Evolutionary conservation across 2,329 filamentous ascomycete species (phyloP), one percentile per base, ranked within the genome.

Genomic region (Diaporthe caulivora): DNA sequence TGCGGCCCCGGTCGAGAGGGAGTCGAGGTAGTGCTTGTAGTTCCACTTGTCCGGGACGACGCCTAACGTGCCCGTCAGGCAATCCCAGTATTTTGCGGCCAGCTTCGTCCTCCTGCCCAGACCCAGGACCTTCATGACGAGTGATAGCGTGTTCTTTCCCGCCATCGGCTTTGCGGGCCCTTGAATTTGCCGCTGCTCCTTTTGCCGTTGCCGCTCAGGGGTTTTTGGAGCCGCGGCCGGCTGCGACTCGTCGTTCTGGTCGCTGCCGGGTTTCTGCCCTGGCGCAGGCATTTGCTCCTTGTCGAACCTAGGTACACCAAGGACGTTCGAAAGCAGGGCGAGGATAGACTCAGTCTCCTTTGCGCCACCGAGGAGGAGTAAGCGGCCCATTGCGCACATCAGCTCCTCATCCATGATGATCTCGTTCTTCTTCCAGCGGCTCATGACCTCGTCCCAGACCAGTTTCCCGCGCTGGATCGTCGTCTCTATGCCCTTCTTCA

Each of bases 401-500:
- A 98, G 85, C 71, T 90, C 85, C 81, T 97, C 94, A 78, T 98
- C 95, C 26, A 98, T 86, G 64, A 87, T 78, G 21, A 98, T 77
- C 68, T 90, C 86, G 40, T 92, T 95, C 70, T 88, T 86, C 70
- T 87, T 89, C 95, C 95, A 98, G 76, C 91, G 92, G n/a, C 86
- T 82, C 24, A 95, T 86, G 57, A 97, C 88, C 79, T 97, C 95
- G 55, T 90, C 87, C 97, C 97, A 99, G 24, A 98, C 86, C 10
- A 89, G 85, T 76, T 93, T 91, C 26, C 90, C 94, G 74, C 95
- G 92, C 26, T 88, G 82, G 31, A 97, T 85, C 3, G 87, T 87
- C 44, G 85, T 84, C 26, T 83, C 80, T 57, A 81, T 80, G 74
- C 82, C 81, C 54, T 80, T 78, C 72, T 76, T 53, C 15, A 77